Percentiles rank a stretch among this genome's conserved stretches.
These are phyloP conservation scores for Linderina pennispora DNA, from an alignment of 192 early-diverging fungal genomes.

Conservation along the genomic window DNA sequence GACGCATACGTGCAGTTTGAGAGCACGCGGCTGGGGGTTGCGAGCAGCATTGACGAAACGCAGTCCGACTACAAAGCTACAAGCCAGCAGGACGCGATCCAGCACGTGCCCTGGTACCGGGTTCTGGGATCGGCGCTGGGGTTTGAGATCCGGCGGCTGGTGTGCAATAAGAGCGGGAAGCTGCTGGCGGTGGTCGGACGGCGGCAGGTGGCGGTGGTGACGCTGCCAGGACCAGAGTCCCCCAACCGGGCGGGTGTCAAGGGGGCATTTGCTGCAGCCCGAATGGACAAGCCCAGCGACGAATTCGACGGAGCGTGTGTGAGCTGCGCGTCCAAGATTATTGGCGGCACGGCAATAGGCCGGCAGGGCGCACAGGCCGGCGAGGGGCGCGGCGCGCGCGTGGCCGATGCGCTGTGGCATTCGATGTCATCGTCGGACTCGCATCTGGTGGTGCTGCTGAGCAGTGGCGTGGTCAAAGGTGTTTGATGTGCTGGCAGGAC, in stretches of 20 bases:
- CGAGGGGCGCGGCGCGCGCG: no score
- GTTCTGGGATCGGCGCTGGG: slow-evolving; percentile 34
- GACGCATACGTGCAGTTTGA: slow-evolving; percentile 50
- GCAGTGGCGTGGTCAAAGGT: slow-evolving; percentile 62
- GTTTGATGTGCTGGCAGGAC: slow-evolving; percentile 60
- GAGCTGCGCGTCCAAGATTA: slow-evolving; percentile 31
- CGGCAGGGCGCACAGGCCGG: no score
- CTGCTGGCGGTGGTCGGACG: slow-evolving; percentile 56
- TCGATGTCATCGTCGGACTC: slow-evolving; percentile 61
- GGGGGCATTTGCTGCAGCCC: slow-evolving; percentile 32
- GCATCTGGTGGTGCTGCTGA: slow-evolving; percentile 65
- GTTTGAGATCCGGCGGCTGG: slow-evolving; percentile 55
- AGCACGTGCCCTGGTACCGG: slow-evolving; percentile 28
- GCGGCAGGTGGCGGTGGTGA: slow-evolving; percentile 52
- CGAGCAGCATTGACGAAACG: not conserved
- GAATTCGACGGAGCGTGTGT: slow-evolving; percentile 11
- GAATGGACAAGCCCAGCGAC: slow-evolving; percentile 7
- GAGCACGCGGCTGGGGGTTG: slow-evolving; percentile 19
- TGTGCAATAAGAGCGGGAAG: slow-evolving; percentile 52
- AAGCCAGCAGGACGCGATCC: slow-evolving; percentile 25
- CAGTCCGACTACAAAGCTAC: slow-evolving; percentile 1
- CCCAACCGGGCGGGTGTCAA: no score
- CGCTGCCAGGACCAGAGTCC: no score
- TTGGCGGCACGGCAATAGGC: slow-evolving; percentile 7
- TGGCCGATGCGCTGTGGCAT: slow-evolving; percentile 75